Evolutionary conservation across 2,329 filamentous ascomycete species (phyloP).

Genomic region (Dryadomyces sulphureus): DNA sequence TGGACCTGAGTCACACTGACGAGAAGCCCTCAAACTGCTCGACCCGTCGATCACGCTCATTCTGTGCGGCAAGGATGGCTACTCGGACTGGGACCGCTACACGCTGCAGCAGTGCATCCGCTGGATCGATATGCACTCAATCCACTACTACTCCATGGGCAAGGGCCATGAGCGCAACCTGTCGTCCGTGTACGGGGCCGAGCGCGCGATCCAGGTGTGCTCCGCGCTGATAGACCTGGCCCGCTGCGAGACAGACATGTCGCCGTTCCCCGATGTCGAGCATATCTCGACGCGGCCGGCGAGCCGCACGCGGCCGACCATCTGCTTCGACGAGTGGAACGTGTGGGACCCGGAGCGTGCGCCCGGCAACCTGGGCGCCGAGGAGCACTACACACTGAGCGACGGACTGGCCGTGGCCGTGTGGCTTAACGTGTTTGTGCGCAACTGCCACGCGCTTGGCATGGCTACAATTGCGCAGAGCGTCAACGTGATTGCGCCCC

Average conservation of each 20-base stretch:
- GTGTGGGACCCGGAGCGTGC: slow-evolving; percentile 64
- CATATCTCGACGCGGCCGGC: slow-evolving; percentile 7
- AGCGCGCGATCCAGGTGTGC: slow-evolving; percentile 59
- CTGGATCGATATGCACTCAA: slow-evolving; percentile 64
- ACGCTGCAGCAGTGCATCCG: slow-evolving; percentile 54
- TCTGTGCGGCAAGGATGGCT: slow-evolving; percentile 59
- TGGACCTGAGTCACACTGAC: neutral
- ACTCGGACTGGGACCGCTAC: slow-evolving; percentile 56
- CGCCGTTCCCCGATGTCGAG: slow-evolving; percentile 32
- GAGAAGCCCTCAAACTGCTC: slow-evolving; percentile 45
- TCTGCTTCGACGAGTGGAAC: slow-evolving; percentile 80
- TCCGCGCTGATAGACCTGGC: slow-evolving; percentile 58
- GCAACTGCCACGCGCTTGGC: slow-evolving; percentile 54
- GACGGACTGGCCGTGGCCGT: slow-evolving; percentile 62
- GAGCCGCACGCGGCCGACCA: slow-evolving; percentile 27
- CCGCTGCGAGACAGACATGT: slow-evolving; percentile 17
- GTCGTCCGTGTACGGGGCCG: slow-evolving; percentile 31
- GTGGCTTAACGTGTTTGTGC: slow-evolving; percentile 64
- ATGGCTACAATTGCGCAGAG: slow-evolving; percentile 71
- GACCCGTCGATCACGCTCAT: slow-evolving; percentile 57
- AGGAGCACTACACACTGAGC: slow-evolving; percentile 60
- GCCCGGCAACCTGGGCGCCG: slow-evolving; percentile 55
- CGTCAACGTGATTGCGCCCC: slow-evolving; percentile 63
- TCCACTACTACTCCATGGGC: slow-evolving; percentile 61
- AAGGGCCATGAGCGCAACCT: slow-evolving; percentile 12